phyloP scores from a whole-genome alignment of 352 stramenopile species.

The Phytophthora meadii region DNA sequence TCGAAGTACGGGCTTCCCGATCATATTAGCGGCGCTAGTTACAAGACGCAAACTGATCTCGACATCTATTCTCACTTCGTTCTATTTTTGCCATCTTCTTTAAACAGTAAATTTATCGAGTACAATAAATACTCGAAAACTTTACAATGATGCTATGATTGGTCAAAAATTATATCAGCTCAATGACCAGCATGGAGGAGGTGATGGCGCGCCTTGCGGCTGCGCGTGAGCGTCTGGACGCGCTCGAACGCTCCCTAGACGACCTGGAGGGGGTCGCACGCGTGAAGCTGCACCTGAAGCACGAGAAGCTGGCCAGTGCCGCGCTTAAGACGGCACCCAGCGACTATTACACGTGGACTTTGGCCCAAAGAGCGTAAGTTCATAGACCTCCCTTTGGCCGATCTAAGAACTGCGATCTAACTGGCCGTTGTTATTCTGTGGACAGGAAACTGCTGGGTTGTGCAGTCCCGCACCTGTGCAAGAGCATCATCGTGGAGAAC shows the following conservation, averaged over 20 bases:
- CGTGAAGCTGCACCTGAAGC: constrained; percentile 53
- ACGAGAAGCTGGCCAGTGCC: constrained; percentile 58
- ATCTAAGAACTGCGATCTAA: not conserved
- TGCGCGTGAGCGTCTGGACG: constrained; percentile 44
- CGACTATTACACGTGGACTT: constrained; percentile 82
- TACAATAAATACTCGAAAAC: too few relatives aligned
- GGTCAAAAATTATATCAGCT: not conserved
- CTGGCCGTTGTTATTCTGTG: not conserved
- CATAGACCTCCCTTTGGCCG: not conserved
- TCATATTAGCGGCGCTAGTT: constrained; percentile 19
- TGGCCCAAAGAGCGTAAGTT: constrained; percentile 67
- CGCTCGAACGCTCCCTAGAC: constrained; percentile 53
- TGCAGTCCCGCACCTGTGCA: constrained; percentile 78
- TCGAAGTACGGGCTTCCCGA: constrained; percentile 43
- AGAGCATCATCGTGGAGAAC: constrained; percentile 92
- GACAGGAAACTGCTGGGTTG: constrained; percentile 71
- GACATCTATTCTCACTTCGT: constrained; percentile 10
- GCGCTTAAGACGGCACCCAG: constrained; percentile 68
- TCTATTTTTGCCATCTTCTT: constrained; percentile 17
- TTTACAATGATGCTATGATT: too few relatives aligned
- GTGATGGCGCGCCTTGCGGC: constrained; percentile 40
- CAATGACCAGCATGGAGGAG: constrained; percentile 42
- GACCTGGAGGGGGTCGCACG: constrained; percentile 62
- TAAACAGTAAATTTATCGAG: not conserved
- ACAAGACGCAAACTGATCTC: constrained; percentile 12